Evolutionary conservation across 1,284 basidiomycete species (phyloP).

Genomic region (Marasmius oreades): DNA sequence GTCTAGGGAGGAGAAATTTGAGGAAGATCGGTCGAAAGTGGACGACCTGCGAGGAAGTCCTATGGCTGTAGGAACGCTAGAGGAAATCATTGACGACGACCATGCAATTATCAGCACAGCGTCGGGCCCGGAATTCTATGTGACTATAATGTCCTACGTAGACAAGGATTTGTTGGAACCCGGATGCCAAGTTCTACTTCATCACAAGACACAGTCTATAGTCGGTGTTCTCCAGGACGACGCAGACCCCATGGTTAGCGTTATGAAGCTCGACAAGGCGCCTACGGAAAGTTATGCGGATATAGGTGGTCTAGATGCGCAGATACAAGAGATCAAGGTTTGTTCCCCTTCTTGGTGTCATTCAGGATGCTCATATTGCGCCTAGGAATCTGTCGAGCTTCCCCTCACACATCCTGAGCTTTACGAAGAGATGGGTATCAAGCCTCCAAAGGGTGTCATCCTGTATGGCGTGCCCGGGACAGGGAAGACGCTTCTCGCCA

Average conservation of each 20-base stretch:
- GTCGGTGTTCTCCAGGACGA: constrained; percentile 97
- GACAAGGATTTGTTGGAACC: constrained; percentile 99
- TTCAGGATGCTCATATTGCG: neutral
- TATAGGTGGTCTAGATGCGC: constrained; percentile 93
- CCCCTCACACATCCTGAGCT: constrained; percentile 97
- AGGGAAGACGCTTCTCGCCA: constrained; percentile 96
- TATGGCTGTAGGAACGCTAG: constrained; percentile 96
- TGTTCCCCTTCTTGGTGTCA: constrained; percentile 14
- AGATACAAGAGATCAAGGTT: constrained; percentile 99
- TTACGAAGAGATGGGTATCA: constrained; percentile 99
- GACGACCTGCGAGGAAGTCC: constrained; percentile 95
- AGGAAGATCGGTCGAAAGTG: constrained; percentile 91
- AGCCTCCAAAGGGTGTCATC: constrained; percentile 98
- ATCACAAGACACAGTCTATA: constrained; percentile 95
- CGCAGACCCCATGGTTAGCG: constrained; percentile 95
- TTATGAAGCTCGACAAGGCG: constrained; percentile 99
- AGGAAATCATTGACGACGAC: constrained; percentile 99
- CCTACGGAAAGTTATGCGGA: constrained; percentile 99
- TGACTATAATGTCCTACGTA: constrained; percentile 98
- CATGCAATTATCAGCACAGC: constrained; percentile 97
- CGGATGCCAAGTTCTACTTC: constrained; percentile 91
- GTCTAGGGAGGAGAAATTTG: constrained; percentile 90
- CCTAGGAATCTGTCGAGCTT: constrained; percentile 95
- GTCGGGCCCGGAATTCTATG: constrained; percentile 96
- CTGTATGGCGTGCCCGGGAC: constrained; percentile 98